These are phyloP conservation scores for Candida dubliniensis DNA, from an alignment of 1,139 yeast species.

Conservation along the genomic window DNA sequence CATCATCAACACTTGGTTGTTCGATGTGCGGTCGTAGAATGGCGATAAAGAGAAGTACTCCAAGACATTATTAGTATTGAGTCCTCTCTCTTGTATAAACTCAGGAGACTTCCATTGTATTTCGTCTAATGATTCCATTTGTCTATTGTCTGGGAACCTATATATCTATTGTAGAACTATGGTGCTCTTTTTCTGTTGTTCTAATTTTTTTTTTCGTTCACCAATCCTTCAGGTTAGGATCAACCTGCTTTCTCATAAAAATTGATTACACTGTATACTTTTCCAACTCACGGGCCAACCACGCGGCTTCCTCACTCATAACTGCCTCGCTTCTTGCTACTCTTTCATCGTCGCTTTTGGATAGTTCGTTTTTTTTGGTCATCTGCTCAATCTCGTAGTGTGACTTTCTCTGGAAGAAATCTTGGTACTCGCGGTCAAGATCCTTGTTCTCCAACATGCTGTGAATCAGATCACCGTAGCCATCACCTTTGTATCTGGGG, in stretches of 20 bases:
- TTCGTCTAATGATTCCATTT: constrained; percentile 61
- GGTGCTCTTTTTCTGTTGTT: background rate
- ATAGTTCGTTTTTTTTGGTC: constrained; percentile 24
- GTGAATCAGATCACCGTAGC: constrained; percentile 63
- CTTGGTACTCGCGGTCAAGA: constrained; percentile 29
- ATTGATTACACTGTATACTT: constrained; percentile 19
- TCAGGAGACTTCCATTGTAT: constrained; percentile 97
- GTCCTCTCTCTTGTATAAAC: constrained; percentile 87
- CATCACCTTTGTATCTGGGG: constrained; percentile 69
- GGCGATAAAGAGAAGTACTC: constrained; percentile 95
- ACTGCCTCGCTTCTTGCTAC: constrained; percentile 52
- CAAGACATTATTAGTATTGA: constrained; percentile 83
- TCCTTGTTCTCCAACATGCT: constrained; percentile 51
- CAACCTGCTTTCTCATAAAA: background rate
- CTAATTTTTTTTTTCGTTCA: background rate
- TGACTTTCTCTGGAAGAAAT: constrained; percentile 30
- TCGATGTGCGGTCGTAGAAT: constrained; percentile 89
- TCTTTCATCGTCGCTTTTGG: constrained; percentile 41
- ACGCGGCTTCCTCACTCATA: constrained; percentile 66
- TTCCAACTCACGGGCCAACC: constrained; percentile 46
- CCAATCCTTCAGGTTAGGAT: background rate
- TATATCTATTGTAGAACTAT: background rate
- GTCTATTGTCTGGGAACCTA: background rate
- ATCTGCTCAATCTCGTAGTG: constrained; percentile 15
- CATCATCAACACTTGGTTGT: constrained; percentile 93